Conservation (phyloP, 495 filamentous ascomycete species). For the Penicilliopsis zonata region DNA sequence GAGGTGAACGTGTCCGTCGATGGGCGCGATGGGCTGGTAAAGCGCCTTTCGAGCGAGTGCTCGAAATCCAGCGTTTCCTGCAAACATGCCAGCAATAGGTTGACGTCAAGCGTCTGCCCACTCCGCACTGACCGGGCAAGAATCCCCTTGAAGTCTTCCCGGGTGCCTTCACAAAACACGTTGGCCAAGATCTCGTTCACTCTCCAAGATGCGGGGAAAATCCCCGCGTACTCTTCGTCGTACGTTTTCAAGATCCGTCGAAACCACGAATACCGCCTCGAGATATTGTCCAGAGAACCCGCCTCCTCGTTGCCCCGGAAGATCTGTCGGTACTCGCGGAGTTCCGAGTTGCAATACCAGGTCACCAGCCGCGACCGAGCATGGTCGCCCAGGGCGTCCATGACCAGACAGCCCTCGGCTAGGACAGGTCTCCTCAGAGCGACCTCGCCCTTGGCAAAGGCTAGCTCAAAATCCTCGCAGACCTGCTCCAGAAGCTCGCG, state of each 20-base stretch:
- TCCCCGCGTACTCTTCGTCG: constrained; percentile 80
- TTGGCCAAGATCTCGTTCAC: constrained; percentile 87
- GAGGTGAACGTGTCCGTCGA: constrained; percentile 81
- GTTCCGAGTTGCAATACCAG: constrained; percentile 97
- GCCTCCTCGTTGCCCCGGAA: constrained; percentile 96
- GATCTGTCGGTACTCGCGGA: constrained; percentile 89
- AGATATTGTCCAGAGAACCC: constrained; percentile 93
- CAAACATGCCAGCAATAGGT: constrained; percentile 78
- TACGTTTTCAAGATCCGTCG: constrained; percentile 91
- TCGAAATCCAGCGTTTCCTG: constrained; percentile 98
- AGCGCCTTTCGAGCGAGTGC: constrained; percentile 76
- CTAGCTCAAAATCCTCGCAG: constrained; percentile 95
- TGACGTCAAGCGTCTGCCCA: constrained; percentile 80
- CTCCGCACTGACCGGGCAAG: constrained; percentile 79
- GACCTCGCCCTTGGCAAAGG: constrained; percentile 85
- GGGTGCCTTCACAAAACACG: constrained; percentile 86
- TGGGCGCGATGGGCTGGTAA: constrained; percentile 64
- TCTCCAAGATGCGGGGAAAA: constrained; percentile 82
- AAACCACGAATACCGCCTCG: constrained; percentile 91
- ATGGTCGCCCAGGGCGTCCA: constrained; percentile 89
- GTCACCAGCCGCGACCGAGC: constrained; percentile 73
- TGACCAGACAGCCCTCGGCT: constrained; percentile 79
- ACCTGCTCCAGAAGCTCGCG: constrained; percentile 90
- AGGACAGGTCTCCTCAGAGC: constrained; percentile 55
- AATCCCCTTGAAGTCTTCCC: constrained; percentile 91